Conservation (phyloP, 441 rosid species). For the California macrophylla region DNA sequence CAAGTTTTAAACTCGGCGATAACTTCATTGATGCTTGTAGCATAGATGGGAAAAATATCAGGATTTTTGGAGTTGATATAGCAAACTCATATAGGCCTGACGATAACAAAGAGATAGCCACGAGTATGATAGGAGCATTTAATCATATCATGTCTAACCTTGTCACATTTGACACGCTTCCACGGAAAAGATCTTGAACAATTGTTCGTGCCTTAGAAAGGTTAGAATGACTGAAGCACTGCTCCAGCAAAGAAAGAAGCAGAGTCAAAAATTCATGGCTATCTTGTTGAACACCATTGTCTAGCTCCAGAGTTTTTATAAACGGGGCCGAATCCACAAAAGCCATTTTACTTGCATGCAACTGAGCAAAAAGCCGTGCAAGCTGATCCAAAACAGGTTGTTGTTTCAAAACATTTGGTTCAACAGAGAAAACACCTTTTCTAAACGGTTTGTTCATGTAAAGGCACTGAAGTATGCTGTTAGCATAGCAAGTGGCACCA, state of each 20-base stretch:
- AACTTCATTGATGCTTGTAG: neutral
- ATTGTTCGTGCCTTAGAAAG: slow-evolving; percentile 53
- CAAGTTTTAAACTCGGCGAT: neutral
- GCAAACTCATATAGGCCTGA: neutral
- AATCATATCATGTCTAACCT: slow-evolving; percentile 46
- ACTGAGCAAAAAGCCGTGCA: slow-evolving; percentile 70
- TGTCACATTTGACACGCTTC: slow-evolving; percentile 93
- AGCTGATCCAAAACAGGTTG: slow-evolving; percentile 85
- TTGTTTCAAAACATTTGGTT: slow-evolving; percentile 55
- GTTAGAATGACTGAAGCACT: slow-evolving; percentile 60
- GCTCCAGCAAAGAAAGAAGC: slow-evolving; percentile 90
- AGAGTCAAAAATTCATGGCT: slow-evolving; percentile 90
- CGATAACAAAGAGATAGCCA: neutral
- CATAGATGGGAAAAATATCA: neutral
- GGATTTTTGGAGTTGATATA: neutral
- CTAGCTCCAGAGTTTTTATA: slow-evolving; percentile 78
- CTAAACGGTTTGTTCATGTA: slow-evolving; percentile 80
- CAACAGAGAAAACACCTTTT: slow-evolving; percentile 73
- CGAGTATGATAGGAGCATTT: slow-evolving; percentile 4
- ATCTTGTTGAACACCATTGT: slow-evolving; percentile 95
- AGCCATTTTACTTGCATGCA: slow-evolving; percentile 74
- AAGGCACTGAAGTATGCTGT: slow-evolving; percentile 86
- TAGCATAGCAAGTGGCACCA: slow-evolving; percentile 97
- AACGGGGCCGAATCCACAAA: slow-evolving; percentile 92
- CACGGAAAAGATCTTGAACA: slow-evolving; percentile 96